Base-by-base conservation (phyloP, 2,329 filamentous ascomycete species). In the Clonostachys solani region DNA sequence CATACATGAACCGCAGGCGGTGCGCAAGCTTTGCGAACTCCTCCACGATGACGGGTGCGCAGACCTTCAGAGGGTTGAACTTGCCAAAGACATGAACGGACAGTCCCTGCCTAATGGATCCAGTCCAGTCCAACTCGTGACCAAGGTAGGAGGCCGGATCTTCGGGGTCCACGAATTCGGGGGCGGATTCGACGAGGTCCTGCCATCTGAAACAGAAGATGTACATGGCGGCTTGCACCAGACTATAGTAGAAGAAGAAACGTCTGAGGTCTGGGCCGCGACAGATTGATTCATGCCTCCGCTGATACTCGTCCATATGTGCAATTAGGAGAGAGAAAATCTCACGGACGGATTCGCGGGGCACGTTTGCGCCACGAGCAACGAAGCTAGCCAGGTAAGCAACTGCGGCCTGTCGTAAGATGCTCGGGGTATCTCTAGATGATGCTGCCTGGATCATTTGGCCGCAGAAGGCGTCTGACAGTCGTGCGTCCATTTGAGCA, bases 181-280 rank as follows among this genome's bases (percentile, higher is more conserved):
- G 73, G 5, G 78, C 79, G 2, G 80, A 77, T 17, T 80, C 73
- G 47, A 89, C 86, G 42, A 99, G 75, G 60, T 97, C 92, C 51
- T 90, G 86, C 94, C 94, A 99, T 47, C 94, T 85, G 74, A 99
- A 99, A 73, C 94, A 99, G 61, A 95, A 96, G 49, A 95, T 92
- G 71, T 96, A 96, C 19, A 96, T 79, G 4, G 95, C 75, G 2
- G 91, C 91, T 65, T 96, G 92, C n/a, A 87, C 83, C 43, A 91
- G 83, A 16, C 88, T 84, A 64, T 96, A 96, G 67, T 95, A 96
- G 13, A 87, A 82, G 43, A 84, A 83, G 61, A 92, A 96, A 42
- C 87, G 84, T 52, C 86, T 84, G 48, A 95, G 78, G 63, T 99
- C 91, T 0, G 94, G 94, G 4, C 90, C 91, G 15, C 83, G 84